A percentile compares a stretch with the other conserved stretches of the same genome.
Evolutionary conservation across 2,329 filamentous ascomycete species (phyloP).

Genomic region (Aspergillus terreus): DNA sequence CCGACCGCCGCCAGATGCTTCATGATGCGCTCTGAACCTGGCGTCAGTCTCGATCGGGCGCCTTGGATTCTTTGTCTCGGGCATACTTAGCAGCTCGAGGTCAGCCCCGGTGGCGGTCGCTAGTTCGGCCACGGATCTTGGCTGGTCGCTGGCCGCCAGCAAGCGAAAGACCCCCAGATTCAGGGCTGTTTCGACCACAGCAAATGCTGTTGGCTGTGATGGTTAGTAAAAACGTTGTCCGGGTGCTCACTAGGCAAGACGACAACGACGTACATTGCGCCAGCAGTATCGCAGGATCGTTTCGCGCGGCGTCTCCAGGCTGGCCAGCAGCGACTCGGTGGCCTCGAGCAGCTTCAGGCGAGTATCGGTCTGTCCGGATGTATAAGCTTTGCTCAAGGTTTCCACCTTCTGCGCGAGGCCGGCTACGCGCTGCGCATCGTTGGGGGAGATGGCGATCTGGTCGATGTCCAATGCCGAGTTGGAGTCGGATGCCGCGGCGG

Average conservation of each 20-base stretch:
- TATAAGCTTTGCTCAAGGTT: constrained; percentile 10
- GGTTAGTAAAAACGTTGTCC: not conserved
- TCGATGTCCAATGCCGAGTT: not conserved
- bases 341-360: constrained; percentile 22
- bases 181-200: constrained; percentile 13
- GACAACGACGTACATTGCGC: constrained; percentile 18
- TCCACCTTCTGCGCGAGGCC: constrained; percentile 16
- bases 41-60: not conserved
- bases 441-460: constrained; percentile 6
- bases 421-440: constrained; percentile 16
- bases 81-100: constrained; percentile 4
- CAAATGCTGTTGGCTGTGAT: constrained; percentile 8
- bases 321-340: constrained; percentile 22
- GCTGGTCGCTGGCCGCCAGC: constrained; percentile 5
- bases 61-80: not conserved
- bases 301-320: constrained; percentile 27
- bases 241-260: not conserved
- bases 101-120: constrained; percentile 10
- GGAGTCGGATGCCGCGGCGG: not conserved
- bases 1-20: constrained; percentile 14
- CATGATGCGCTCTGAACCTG: constrained; percentile 10
- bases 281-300: constrained; percentile 25
- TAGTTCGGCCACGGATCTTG: constrained; percentile 11
- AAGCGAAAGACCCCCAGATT: constrained; percentile 11
- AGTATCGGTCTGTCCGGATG: constrained; percentile 8